phyloP scores from a whole-genome alignment of 2,329 filamentous ascomycete species.

The Whalleya microplaca region DNA sequence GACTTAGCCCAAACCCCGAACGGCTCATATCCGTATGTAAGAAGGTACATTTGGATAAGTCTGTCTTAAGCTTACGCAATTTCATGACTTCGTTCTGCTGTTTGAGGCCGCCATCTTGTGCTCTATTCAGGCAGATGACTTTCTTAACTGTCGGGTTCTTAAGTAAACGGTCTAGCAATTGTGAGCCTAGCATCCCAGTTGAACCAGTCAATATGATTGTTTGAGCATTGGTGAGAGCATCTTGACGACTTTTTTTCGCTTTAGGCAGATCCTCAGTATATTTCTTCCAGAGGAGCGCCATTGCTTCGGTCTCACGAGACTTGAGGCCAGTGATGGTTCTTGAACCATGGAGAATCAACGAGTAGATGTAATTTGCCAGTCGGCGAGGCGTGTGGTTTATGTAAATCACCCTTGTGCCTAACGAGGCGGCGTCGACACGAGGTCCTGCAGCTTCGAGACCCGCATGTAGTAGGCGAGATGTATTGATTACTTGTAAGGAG shows the following conservation, averaged over 20 bases:
- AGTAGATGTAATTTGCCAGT: conserved; percentile 38
- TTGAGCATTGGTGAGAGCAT: conserved; percentile 22
- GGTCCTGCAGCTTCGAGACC: conserved; percentile 35
- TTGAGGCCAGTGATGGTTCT: not conserved
- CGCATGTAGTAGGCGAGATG: conserved; percentile 38
- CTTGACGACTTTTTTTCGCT: conserved; percentile 30
- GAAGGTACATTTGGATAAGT: conserved; percentile 49
- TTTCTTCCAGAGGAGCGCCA: conserved; percentile 27
- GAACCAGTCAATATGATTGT: conserved; percentile 51
- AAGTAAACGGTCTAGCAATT: conserved; percentile 45
- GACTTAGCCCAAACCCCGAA: conserved; percentile 50
- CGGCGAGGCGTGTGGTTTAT: conserved; percentile 39
- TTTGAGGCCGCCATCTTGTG: conserved; percentile 39
- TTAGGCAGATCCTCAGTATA: conserved; percentile 30
- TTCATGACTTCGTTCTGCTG: conserved; percentile 34
- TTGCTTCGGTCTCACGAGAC: conserved; percentile 15
- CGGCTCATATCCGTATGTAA: conserved; percentile 52
- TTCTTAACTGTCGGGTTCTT: conserved; percentile 39
- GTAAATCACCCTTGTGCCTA: conserved; percentile 44
- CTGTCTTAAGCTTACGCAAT: conserved; percentile 43
- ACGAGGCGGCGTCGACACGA: conserved; percentile 37
- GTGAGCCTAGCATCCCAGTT: conserved; percentile 52
- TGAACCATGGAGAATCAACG: conserved; percentile 21
- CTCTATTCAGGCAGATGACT: conserved; percentile 55
- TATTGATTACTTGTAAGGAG: conserved; percentile 43